phyloP scores from a whole-genome alignment of 2,329 filamentous ascomycete genomes.

The Trichoderma gracile region DNA sequence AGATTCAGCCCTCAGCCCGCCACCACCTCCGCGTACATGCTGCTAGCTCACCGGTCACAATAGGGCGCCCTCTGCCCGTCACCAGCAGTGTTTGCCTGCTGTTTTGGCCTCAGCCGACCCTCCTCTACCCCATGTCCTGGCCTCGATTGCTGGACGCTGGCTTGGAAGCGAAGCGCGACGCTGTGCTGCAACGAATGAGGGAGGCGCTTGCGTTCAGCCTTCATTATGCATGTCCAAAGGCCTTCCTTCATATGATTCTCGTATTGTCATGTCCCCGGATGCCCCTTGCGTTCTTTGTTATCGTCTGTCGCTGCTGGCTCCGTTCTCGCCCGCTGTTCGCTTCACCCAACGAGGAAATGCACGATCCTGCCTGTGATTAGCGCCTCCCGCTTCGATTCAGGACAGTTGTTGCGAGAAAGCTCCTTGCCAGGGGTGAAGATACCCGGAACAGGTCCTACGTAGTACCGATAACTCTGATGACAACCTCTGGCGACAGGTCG shows the following conservation, averaged over 20 bases:
- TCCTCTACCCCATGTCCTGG: slow-evolving; percentile 12
- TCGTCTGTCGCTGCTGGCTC: not conserved
- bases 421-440: not conserved
- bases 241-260: slow-evolving; percentile 2
- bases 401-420: not conserved
- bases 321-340: not conserved
- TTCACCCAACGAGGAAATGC: not conserved
- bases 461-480: too few relatives aligned
- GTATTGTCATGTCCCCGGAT: not conserved
- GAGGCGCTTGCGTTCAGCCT: slow-evolving; percentile 5
- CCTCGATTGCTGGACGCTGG: not conserved
- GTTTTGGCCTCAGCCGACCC: slow-evolving; percentile 13
- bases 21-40: slow-evolving; percentile 10
- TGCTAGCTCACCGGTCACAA: slow-evolving; percentile 17
- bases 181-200: not conserved
- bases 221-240: slow-evolving; percentile 11
- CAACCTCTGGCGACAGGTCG: not conserved
- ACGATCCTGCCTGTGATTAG: slow-evolving; percentile 15
- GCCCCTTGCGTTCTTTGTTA: not conserved
- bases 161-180: not conserved
- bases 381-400: not conserved
- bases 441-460: not conserved
- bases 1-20: slow-evolving; percentile 19
- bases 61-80: not conserved
- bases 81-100: not conserved